These are phyloP conservation scores for Talaromyces rugulosus DNA, from an alignment of 2,329 filamentous ascomycete species.

Conservation along the genomic window DNA sequence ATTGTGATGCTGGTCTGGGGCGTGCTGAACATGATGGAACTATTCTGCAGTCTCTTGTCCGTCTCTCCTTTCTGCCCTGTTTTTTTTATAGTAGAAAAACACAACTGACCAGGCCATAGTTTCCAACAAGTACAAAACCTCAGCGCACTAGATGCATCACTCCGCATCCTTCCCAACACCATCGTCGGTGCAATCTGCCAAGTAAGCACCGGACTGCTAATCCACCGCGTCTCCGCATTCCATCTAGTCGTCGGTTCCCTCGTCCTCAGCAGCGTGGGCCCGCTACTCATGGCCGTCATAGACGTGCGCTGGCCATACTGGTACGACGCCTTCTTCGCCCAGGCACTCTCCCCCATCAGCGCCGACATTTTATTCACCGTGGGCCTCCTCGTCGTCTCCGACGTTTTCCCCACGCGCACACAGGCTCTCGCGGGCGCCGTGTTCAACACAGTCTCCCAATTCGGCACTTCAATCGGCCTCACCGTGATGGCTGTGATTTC, in stretches of 20 bases:
- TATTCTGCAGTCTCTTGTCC: conserved; percentile 23
- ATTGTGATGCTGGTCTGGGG: conserved; percentile 31
- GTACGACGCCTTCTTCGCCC: conserved; percentile 41
- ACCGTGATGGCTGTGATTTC: conserved; percentile 48
- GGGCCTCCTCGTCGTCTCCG: conserved; percentile 51
- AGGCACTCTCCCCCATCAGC: conserved; percentile 40
- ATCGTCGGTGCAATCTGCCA: conserved; percentile 36
- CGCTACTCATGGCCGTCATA: conserved; percentile 45
- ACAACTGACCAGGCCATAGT: not conserved
- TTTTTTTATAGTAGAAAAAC: not conserved
- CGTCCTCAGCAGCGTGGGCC: conserved; percentile 32
- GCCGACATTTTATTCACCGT: conserved; percentile 55
- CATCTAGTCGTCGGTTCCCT: conserved; percentile 37
- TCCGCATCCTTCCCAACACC: conserved; percentile 44
- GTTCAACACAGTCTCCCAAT: conserved; percentile 56
- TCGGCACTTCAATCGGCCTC: conserved; percentile 52
- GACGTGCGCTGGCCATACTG: conserved; percentile 46
- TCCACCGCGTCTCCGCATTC: conserved; percentile 43
- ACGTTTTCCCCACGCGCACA: conserved; percentile 53
- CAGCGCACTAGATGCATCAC: conserved; percentile 41
- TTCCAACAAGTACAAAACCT: conserved; percentile 48
- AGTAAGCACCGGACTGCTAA: conserved; percentile 43
- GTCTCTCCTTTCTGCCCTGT: not conserved
- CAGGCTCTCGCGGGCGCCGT: conserved; percentile 60
- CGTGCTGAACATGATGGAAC: conserved; percentile 22